Conservation (phyloP, 768 basidiomycete genomes). For the Megacollybia marginata region DNA sequence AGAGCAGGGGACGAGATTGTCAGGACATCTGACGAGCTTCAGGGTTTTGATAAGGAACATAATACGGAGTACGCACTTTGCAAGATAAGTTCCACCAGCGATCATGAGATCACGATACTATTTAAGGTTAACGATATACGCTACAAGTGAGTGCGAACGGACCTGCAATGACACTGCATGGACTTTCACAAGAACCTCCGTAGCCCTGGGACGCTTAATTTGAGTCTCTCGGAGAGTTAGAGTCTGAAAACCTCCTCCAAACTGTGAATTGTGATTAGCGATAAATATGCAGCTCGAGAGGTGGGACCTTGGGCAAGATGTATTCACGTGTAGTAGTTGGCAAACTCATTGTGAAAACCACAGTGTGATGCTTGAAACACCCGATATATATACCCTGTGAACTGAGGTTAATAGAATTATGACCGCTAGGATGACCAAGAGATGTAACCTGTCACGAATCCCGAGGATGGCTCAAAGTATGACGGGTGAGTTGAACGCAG, state of each 20-base stretch:
- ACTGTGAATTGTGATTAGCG: not conserved
- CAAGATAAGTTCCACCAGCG: not conserved
- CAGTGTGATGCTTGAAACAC: not conserved
- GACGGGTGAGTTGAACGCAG: too few species aligned
- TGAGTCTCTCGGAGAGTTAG: not conserved
- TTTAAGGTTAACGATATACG: not conserved
- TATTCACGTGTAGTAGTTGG: not conserved
- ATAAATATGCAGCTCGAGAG: not conserved
- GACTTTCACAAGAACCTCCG: not conserved
- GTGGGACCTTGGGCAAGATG: not conserved
- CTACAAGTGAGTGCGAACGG: not conserved
- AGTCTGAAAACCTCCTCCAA: not conserved
- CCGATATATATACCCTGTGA: too few species aligned
- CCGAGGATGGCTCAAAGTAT: too few species aligned
- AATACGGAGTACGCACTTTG: not conserved
- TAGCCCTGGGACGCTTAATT: too few species aligned
- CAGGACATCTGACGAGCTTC: not conserved
- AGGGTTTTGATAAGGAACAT: not conserved
- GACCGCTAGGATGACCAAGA: too few species aligned
- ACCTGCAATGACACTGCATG: not conserved
- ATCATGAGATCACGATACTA: not conserved
- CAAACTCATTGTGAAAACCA: not conserved
- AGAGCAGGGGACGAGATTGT: constrained; percentile 30
- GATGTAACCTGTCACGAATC: too few species aligned
- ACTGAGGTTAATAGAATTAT: too few species aligned